phyloP scores from a whole-genome alignment of 1,284 basidiomycete species.

The Cryptococcus sp. region DNA sequence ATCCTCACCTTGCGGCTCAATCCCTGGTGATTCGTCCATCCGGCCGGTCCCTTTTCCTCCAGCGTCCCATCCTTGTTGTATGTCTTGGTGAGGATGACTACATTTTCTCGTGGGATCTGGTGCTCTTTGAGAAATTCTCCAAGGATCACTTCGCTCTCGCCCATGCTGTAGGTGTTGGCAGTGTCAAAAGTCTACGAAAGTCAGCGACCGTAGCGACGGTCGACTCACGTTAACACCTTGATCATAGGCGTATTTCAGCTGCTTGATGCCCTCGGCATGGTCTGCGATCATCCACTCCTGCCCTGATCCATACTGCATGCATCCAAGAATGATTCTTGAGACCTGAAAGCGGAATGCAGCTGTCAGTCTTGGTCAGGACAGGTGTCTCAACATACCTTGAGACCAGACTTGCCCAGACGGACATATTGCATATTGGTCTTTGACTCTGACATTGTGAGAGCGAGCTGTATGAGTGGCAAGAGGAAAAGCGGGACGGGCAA shows the following conservation, averaged over 20 bases:
- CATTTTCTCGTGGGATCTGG: slow-evolving; percentile 69
- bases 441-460: background rate
- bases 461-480: background rate
- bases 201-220: background rate
- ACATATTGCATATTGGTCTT: slow-evolving; percentile 46
- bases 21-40: slow-evolving; percentile 56
- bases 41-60: slow-evolving; percentile 40
- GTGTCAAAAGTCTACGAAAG: slow-evolving; percentile 65
- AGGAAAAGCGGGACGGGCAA: no score
- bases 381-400: slow-evolving; percentile 42
- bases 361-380: background rate
- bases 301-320: slow-evolving; percentile 45
- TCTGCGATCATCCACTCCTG: slow-evolving; percentile 37
- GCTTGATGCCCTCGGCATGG: slow-evolving; percentile 43
- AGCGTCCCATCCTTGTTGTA: slow-evolving; percentile 21
- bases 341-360: slow-evolving; percentile 17
- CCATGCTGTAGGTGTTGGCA: slow-evolving; percentile 62
- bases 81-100: slow-evolving; percentile 77
- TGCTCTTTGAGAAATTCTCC: slow-evolving; percentile 76
- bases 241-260: slow-evolving; percentile 47
- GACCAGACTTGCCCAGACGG: slow-evolving; percentile 45
- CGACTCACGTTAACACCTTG: slow-evolving; percentile 38
- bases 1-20: slow-evolving; percentile 52
- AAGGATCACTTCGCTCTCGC: slow-evolving; percentile 63
- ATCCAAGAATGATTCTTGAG: slow-evolving; percentile 41